Evolutionary conservation across 768 basidiomycete species (phyloP).

Genomic region (Megacollybia marginata): DNA sequence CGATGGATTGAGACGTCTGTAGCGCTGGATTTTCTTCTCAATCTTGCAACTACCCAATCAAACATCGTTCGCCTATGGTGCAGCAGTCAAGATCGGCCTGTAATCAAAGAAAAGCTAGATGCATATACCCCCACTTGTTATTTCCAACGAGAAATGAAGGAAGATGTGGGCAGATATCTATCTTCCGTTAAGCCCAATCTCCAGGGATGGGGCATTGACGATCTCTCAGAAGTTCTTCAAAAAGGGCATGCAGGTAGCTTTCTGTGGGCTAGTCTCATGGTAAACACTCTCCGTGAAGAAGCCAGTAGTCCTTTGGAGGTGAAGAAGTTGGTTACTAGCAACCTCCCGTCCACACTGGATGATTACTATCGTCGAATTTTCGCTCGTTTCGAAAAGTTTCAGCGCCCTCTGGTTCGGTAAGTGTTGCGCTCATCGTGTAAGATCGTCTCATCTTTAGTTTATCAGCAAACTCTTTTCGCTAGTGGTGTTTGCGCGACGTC

Average conservation of each 20-base stretch:
- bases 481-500: conserved; percentile 18
- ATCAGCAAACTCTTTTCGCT: conserved; percentile 20
- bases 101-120: conserved; percentile 9
- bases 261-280: conserved; percentile 20
- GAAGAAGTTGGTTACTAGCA: conserved; percentile 9
- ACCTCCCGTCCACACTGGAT: conserved; percentile 10
- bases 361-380: conserved; percentile 14
- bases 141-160: conserved; percentile 5
- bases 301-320: conserved; percentile 12
- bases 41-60: conserved; percentile 7
- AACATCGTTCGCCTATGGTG: conserved; percentile 16
- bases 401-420: conserved; percentile 10
- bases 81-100: conserved; percentile 13
- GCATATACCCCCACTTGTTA: conserved; percentile 5
- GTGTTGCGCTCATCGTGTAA: not conserved
- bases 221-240: not conserved
- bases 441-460: not conserved
- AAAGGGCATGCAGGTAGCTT: conserved; percentile 19
- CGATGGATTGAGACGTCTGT: conserved; percentile 11
- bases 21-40: conserved; percentile 10
- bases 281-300: conserved; percentile 9
- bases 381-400: conserved; percentile 4
- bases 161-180: conserved; percentile 10
- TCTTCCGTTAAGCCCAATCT: conserved; percentile 5
- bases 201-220: not conserved